Base-by-base conservation (phyloP, 352 stramenopile genomes). In the Phytophthora constricta region DNA sequence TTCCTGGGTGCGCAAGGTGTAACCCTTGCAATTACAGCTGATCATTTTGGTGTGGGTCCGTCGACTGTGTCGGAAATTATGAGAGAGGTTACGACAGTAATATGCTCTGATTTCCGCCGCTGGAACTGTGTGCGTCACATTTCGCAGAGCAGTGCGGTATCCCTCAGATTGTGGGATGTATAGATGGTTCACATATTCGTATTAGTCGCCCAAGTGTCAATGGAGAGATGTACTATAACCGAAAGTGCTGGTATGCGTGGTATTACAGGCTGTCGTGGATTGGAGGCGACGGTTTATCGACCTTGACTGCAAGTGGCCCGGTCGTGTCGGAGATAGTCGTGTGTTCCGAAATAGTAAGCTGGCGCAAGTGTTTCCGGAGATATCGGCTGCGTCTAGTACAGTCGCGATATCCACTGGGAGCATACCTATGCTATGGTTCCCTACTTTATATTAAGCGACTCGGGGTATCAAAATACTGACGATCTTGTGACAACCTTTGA, bases 81-180 rank as follows among this genome's bases (percentile, higher is more conserved):
- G n/a, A 45, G 7, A 10, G 37, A 33, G n/a, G 26, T 43, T 8
- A 14, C 16, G 9, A 4, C 4, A 5, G 19, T 48, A 28, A 13
- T 39, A 26, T 53, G 31, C 11, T 37, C 31, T 37, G 5, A 11
- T 37, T 37, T 37, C 31, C 31, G 5, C 31, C 31, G 31, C 31
- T 37, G 11, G 31, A 37, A 37, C 25, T 43, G 2, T 47, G 37
- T 39, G 58, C 58, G 2, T 53, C 37, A 1, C 58, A 53, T 23
- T 53, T 65, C 33, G 25, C 48, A 2, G 13, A 48, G 4, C 1
- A 8, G 25, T 58, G 58, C 20, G 26, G 39, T 14, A 51, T 53
- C 2, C 27, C 58, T 34, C 58, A 65, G 26, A 65, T 65, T 17
- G 26, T 58, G 0, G 47, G 58, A 1, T 65, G 37, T 22, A 52